Evolutionary conservation across 805 yeast genomes (phyloP), one percentile per base, ranked within the genome.

Genomic region (Suhomyces faveliae): DNA sequence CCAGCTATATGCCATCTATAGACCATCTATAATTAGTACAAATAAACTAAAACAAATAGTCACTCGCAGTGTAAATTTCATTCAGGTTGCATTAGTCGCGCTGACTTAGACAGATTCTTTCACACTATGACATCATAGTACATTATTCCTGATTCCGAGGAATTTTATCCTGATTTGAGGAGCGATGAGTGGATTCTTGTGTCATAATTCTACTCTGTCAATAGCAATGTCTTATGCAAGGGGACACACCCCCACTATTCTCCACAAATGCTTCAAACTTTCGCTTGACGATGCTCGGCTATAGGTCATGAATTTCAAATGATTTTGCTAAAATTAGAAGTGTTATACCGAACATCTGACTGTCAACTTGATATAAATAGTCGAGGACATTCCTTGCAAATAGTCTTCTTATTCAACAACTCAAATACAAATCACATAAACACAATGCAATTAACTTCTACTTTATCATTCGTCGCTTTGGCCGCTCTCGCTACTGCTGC

Each of bases 401-500:
- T 22, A 24, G 9, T 3, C n/a, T 19, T n/a, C 24, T 43, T 29
- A 5, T 12, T 41, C 43, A 20, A 38, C 50, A 47, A 43, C 15
- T 17, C 19, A 33, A 33, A 10, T 5, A 33, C 37, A 33, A 33
- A 40, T 29, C 41, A 23, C 30, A n/a, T n/a, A 33, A 15, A 45
- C 40, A 45, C 7, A 17, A 52, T 52, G 55, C 52, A 52, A 49
- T 49, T 52, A 35, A 42, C 53, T 17, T 46, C 51, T 20, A 48
- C 60, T 27, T 47, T 62, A 21, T 55, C 63, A 7, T 47, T 57
- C 38, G 48, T 60, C 42, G 45, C 63, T 33, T 30, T 62, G 22
- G 52, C 56, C 44, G 54, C 66, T 47, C 46, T 61, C 30, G 67
- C 65, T 24, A 45, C 57, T 24, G 63, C 68, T 15, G 63, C 59